Evolutionary conservation across 306 rosid species (phyloP).

Genomic region (Rubus idaeus): DNA sequence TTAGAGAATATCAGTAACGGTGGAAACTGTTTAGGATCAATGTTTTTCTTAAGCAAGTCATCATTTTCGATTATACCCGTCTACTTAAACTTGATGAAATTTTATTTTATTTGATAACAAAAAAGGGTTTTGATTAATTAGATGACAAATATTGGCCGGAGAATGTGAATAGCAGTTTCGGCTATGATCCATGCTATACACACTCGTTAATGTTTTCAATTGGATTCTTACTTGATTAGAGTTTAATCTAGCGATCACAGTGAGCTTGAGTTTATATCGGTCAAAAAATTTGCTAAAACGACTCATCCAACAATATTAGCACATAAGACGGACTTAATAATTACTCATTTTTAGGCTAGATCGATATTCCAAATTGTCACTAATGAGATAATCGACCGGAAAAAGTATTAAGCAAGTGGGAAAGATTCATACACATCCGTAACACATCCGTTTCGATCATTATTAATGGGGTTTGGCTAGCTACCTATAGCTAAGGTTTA

Average conservation of each 20-base stretch:
- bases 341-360: too few relatives aligned
- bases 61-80: too few relatives aligned
- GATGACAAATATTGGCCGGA: background rate
- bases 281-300: background rate
- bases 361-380: background rate
- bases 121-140: too few relatives aligned
- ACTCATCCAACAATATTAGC: background rate
- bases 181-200: too few relatives aligned
- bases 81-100: too few relatives aligned
- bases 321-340: background rate
- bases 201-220: too few relatives aligned
- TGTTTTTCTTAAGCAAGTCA: background rate
- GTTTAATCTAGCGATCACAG: too few relatives aligned
- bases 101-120: too few relatives aligned
- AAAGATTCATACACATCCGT: background rate
- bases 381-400: too few relatives aligned
- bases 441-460: background rate
- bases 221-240: too few relatives aligned
- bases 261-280: background rate
- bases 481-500: background rate
- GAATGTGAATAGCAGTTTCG: background rate
- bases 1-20: background rate
- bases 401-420: background rate
- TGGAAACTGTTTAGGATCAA: background rate
- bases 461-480: background rate